Evolutionary conservation across 805 yeast genomes (phyloP).

Genomic region (Komagataella ulmi): DNA sequence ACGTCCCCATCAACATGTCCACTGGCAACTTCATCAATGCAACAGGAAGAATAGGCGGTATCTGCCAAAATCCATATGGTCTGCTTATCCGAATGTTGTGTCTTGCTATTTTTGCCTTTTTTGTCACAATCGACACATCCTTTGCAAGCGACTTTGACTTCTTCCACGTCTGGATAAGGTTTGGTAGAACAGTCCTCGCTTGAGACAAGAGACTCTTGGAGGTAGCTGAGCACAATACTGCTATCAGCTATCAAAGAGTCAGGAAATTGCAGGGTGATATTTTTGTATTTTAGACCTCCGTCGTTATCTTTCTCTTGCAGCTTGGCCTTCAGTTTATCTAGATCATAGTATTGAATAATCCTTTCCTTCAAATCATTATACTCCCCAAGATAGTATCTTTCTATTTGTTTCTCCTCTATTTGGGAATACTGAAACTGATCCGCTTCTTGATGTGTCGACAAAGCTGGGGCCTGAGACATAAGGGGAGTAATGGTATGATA

Average conservation of each 20-base stretch:
- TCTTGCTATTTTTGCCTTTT: background rate
- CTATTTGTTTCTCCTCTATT: constrained; percentile 14
- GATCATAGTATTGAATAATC: constrained; percentile 39
- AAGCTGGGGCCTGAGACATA: constrained; percentile 42
- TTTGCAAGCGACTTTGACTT: constrained; percentile 1
- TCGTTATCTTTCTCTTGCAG: constrained; percentile 12
- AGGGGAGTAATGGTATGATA: background rate
- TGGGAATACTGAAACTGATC: constrained; percentile 34
- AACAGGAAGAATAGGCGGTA: constrained; percentile 90
- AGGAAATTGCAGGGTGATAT: constrained; percentile 83
- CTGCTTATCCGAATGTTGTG: constrained; percentile 7
- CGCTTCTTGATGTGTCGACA: constrained; percentile 67
- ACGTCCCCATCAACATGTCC: constrained; percentile 80
- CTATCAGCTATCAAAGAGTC: constrained; percentile 72
- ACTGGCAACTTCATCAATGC: constrained; percentile 95
- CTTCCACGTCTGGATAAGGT: constrained; percentile 2
- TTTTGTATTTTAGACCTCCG: constrained; percentile 19
- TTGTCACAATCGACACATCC: constrained; percentile 2
- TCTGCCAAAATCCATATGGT: constrained; percentile 82
- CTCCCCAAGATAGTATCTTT: constrained; percentile 17
- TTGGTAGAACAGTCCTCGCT: background rate
- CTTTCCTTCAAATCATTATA: constrained; percentile 12
- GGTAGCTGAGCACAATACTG: constrained; percentile 44
- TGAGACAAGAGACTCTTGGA: constrained; percentile 26
- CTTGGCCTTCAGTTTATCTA: constrained; percentile 16